Evolutionary conservation across 1,284 basidiomycete species (phyloP).

Genomic region (Neonothopanus nambi): DNA sequence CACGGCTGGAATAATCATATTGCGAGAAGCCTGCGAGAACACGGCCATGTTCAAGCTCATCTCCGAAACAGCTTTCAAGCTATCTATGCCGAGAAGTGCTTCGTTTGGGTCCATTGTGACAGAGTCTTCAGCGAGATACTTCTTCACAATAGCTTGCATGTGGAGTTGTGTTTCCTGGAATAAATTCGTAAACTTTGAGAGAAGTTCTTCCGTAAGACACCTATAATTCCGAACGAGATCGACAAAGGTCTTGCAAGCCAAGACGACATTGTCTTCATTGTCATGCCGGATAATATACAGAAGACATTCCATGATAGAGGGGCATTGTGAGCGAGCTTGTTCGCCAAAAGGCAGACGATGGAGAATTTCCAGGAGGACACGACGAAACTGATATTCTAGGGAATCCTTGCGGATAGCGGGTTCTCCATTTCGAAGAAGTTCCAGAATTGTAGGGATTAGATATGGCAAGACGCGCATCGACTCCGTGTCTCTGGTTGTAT

Average conservation of each 20-base stretch:
- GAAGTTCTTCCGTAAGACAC: constrained; percentile 75
- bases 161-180: constrained; percentile 79
- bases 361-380: constrained; percentile 84
- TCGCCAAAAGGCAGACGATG: constrained; percentile 89
- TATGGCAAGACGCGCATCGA: constrained; percentile 70
- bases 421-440: constrained; percentile 77
- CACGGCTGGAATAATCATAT: constrained; percentile 65
- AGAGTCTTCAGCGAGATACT: constrained; percentile 74
- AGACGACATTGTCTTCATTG: constrained; percentile 95
- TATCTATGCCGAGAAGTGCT: constrained; percentile 72
- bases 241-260: constrained; percentile 91
- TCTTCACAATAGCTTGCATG: constrained; percentile 74
- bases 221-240: constrained; percentile 76
- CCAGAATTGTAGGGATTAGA: constrained; percentile 79
- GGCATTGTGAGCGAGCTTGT: constrained; percentile 69
- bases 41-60: constrained; percentile 93
- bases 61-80: constrained; percentile 95
- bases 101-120: constrained; percentile 52
- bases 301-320: constrained; percentile 75
- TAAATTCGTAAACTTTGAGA: constrained; percentile 81
- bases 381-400: constrained; percentile 84
- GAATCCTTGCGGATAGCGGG: constrained; percentile 79
- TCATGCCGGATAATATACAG: constrained; percentile 85
- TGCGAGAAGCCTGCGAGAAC: constrained; percentile 65
- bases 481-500: constrained; percentile 81